Base-by-base conservation (phyloP, 1,139 yeast genomes). In the Suhomyces yuchorum region DNA sequence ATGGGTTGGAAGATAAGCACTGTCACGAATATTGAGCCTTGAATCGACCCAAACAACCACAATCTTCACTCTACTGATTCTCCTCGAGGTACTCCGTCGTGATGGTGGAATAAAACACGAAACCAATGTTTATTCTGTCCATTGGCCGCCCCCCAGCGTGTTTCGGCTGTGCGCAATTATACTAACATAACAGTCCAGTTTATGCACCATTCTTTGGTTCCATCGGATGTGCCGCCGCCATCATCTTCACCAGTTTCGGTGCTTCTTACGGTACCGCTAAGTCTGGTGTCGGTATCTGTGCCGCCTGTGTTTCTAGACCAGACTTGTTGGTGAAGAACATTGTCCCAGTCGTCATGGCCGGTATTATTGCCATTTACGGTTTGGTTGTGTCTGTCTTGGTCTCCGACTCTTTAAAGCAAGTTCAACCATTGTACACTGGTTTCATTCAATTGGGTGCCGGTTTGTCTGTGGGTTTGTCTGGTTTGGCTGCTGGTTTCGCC, bases 201-300 rank as follows among this genome's bases (percentile, higher is more conserved):
- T 84, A 84, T 67, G 89, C 90, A 67, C 97, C 97, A 69, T 91
- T 91, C 78, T 89, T 91, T 70, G 97, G 97, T 68, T 92, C 97
- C 61, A 89, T 93, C 70, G 99, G 99, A 67, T 95, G 99, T 80
- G 96, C 99, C 53, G 92, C 98, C 49, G 98, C 99, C 71, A 93
- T 95, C 68, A 89, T 93, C 65, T 91, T 93, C 82, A 93, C 99
- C 71, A 90, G 97, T 73, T 87, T 92, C 65, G 99, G 99, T 78
- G 98, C 99, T 60, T 93, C 98, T 48, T 91, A 92, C 71, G 99
- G 99, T 79, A 95, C 99, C 58, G 99, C 99, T 66, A 95, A 95
- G 77, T 87, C 97, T 37, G 99, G 99, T 76, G 96, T 93, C 56
- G 99, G 99, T 84, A 92, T 95, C 67, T 91, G 97, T 78, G 99